Evolutionary conservation across 2,329 filamentous ascomycete genomes (phyloP).

Genomic region (Harringtonia aguacate): DNA sequence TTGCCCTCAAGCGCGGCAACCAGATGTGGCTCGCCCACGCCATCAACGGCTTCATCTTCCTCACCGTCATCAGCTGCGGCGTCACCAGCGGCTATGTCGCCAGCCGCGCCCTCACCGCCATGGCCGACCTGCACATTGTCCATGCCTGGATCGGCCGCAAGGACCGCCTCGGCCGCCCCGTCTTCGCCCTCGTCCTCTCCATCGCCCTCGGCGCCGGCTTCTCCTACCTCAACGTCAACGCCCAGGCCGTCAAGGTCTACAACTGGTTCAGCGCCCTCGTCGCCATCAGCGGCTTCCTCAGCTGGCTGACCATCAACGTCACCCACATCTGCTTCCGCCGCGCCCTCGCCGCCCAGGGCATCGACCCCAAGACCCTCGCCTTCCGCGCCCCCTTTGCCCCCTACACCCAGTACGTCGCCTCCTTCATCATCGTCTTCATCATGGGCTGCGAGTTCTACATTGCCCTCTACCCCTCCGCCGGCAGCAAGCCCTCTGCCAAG

Average conservation of each 20-base stretch:
- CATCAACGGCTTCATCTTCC: constrained; percentile 6
- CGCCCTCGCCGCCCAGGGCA: constrained; percentile 40
- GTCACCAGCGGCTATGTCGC: constrained; percentile 59
- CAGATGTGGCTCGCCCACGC: constrained; percentile 2
- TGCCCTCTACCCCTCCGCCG: constrained; percentile 28
- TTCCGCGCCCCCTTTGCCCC: constrained; percentile 29
- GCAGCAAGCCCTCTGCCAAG: constrained; percentile 50
- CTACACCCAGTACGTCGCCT: constrained; percentile 21
- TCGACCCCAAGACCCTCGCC: constrained; percentile 45
- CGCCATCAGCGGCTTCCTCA: constrained; percentile 57
- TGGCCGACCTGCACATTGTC: constrained; percentile 65
- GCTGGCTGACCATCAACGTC: constrained; percentile 54
- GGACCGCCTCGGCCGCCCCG: constrained; percentile 49
- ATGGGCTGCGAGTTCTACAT: constrained; percentile 46
- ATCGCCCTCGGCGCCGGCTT: constrained; percentile 51
- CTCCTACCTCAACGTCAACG: constrained; percentile 55
- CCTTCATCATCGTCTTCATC: constrained; percentile 33
- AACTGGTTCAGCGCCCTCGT: constrained; percentile 64
- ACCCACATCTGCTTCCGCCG: constrained; percentile 56
- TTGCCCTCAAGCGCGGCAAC: constrained; percentile 40
- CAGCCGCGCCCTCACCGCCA: constrained; percentile 69
- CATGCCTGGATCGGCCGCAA: constrained; percentile 55
- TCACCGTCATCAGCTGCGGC: constrained; percentile 18
- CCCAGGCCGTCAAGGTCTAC: constrained; percentile 49
- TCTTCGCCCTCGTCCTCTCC: too few relatives aligned